Evolutionary conservation across 1,284 basidiomycete species (phyloP).

Genomic region (Cystobasidium slooffiae): DNA sequence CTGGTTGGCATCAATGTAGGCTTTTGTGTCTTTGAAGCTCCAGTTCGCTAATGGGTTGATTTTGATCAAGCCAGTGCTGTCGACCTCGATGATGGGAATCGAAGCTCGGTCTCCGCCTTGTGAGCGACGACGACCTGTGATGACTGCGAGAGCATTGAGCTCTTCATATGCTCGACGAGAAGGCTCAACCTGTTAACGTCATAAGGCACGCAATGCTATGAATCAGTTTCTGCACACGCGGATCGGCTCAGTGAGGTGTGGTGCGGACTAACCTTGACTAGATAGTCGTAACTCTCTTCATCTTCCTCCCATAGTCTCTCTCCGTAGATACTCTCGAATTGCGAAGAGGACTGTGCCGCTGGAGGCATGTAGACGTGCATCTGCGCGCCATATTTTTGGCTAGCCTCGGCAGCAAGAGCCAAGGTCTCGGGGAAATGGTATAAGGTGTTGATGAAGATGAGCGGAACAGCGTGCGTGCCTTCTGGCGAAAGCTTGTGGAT

Average conservation of each 20-base stretch:
- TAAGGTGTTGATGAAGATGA: conserved; percentile 92
- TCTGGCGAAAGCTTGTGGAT: conserved; percentile 71
- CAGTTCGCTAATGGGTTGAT: conserved; percentile 92
- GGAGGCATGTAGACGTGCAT: conserved; percentile 81
- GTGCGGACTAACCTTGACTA: conserved; percentile 74
- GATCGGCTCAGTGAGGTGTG: no score
- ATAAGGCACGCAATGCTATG: not conserved
- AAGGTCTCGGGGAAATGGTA: conserved; percentile 96
- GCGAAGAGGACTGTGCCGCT: conserved; percentile 69
- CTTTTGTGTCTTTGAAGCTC: conserved; percentile 83
- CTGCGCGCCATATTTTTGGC: conserved; percentile 72
- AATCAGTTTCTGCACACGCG: not conserved
- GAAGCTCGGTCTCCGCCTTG: conserved; percentile 86
- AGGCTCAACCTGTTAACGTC: conserved; percentile 77
- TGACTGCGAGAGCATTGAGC: conserved; percentile 81
- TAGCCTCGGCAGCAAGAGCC: conserved; percentile 78
- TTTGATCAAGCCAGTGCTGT: conserved; percentile 89
- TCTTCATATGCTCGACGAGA: conserved; percentile 84
- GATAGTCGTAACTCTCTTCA: conserved; percentile 87
- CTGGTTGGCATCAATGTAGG: conserved; percentile 78
- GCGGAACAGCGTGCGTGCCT: conserved; percentile 59
- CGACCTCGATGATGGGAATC: conserved; percentile 85
- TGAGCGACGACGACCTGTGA: conserved; percentile 89
- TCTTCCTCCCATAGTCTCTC: conserved; percentile 84
- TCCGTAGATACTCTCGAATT: conserved; percentile 83